Conservation (phyloP, 352 stramenopile genomes). For the Lagenidium sp. region DNA sequence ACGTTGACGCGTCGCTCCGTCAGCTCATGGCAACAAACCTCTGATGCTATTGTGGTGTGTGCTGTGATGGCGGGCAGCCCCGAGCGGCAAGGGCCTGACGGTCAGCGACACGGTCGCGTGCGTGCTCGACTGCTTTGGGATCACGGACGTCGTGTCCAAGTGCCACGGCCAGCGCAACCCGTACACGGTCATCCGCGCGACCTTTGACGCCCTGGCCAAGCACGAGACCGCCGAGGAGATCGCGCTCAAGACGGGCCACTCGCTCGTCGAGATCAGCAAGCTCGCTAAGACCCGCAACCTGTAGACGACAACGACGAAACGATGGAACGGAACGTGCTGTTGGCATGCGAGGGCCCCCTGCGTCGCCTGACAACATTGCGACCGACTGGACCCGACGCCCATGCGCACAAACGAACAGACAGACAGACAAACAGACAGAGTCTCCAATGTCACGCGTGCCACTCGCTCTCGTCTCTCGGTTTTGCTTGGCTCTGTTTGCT, state of each 20-base stretch:
- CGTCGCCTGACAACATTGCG: too few relatives aligned
- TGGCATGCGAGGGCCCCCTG: too few relatives aligned
- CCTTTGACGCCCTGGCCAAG: constrained; percentile 91
- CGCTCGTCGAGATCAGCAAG: constrained; percentile 72
- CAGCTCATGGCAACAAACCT: too few relatives aligned
- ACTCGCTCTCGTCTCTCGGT: too few relatives aligned
- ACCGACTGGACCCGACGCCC: too few relatives aligned
- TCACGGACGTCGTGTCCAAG: constrained; percentile 90
- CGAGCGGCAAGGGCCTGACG: constrained; percentile 60
- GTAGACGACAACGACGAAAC: constrained; percentile 20
- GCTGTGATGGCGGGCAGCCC: constrained; percentile 12
- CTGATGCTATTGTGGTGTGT: background rate
- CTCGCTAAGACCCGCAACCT: constrained; percentile 60
- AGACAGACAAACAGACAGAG: too few relatives aligned
- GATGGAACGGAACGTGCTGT: too few relatives aligned
- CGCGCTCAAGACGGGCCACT: constrained; percentile 88
- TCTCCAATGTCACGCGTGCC: too few relatives aligned
- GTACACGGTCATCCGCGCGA: constrained; percentile 92
- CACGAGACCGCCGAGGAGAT: constrained; percentile 93
- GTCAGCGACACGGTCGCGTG: constrained; percentile 77
- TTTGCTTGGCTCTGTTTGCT: too few relatives aligned
- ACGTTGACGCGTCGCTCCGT: too few relatives aligned
- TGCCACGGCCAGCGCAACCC: constrained; percentile 91
- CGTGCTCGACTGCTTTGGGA: constrained; percentile 87
- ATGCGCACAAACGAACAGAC: too few relatives aligned